Base-by-base conservation (phyloP, 2,329 filamentous ascomycete species). In the Botrytis tulipae region DNA sequence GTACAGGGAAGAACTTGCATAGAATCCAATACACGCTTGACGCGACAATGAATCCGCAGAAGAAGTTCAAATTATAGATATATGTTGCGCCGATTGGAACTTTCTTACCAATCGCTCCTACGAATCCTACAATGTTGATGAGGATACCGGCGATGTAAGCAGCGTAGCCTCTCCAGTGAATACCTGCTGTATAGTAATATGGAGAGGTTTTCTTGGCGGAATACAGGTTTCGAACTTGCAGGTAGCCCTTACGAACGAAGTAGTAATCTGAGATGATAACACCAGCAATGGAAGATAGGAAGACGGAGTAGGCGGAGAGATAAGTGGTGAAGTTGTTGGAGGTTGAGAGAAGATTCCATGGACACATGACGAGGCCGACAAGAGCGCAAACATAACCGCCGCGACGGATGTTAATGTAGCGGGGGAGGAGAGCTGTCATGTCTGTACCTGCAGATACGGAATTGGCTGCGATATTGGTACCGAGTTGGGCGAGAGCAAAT, bases 241-340 rank as follows among this genome's bases (percentile, higher is more conserved):
- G 85, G 81, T 94, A 97, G 8, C 95, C 95, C 74, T 88, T 90
- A 73, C 95, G 92, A 8, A 97, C 93, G 73, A 92, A 75, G 82
- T 97, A 98, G 85, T 98, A 98, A 82, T 98, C 95, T 77, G 87
- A 88, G 74, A 94, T 86, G 84, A 97, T 96, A 76, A 97, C 93
- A n/a, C 95, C 95, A 0, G 93, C 94, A 76, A 98, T 97, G 61
- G 92, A 94, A 74, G 92, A 95, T n/a, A 98, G 87, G 83, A 98
- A 98, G 73, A 98, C 94, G 4, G 92, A 94, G 84, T 97, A 97
- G 1, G 95, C 92, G 0, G 93, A 96, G 0, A 98, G 89, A 80
- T 97, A 97, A 5, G 93, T 97, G 0, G 93, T 96, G 84, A 97
- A 97, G 82, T 91, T 90, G 85, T 95, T 97, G 62, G 89, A 89